These are phyloP conservation scores for Syncephalastrum racemosum DNA, from an alignment of 371 early-diverging fungal species.

Conservation along the genomic window DNA sequence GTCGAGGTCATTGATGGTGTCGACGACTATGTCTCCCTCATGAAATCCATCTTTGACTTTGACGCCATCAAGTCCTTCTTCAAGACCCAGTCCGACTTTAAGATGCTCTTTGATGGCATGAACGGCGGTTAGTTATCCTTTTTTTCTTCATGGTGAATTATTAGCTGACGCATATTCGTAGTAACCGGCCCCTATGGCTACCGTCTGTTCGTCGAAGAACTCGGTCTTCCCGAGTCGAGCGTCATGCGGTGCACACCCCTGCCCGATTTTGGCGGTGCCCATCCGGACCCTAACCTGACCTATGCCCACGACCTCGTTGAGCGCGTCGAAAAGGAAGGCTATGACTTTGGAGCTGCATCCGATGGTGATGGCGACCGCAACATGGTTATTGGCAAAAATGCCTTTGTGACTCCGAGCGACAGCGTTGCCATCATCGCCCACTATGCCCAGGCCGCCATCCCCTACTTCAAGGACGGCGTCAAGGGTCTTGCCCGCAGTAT, in stretches of 20 bases:
- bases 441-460: constrained; percentile 80
- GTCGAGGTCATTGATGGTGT: constrained; percentile 92
- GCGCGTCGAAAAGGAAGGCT: constrained; percentile 75
- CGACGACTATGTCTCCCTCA: constrained; percentile 82
- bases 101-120: constrained; percentile 93
- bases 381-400: constrained; percentile 92
- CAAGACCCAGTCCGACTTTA: constrained; percentile 66
- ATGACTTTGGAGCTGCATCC: constrained; percentile 93
- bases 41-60: constrained; percentile 93
- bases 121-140: constrained; percentile 66
- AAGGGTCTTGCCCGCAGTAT: constrained; percentile 93
- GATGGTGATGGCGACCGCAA: constrained; percentile 95
- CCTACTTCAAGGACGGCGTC: constrained; percentile 90
- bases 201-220: constrained; percentile 85
- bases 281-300: constrained; percentile 98
- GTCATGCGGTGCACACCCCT: constrained; percentile 84
- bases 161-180: constrained; percentile 7
- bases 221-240: constrained; percentile 78
- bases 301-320: constrained; percentile 95
- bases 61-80: constrained; percentile 79
- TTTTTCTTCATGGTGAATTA: neutral
- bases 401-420: constrained; percentile 97
- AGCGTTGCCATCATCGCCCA: constrained; percentile 97
- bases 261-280: constrained; percentile 93
- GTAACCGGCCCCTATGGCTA: constrained; percentile 95